phyloP scores from a whole-genome alignment of 306 rosid species.

The Castanopsis chinensis region DNA sequence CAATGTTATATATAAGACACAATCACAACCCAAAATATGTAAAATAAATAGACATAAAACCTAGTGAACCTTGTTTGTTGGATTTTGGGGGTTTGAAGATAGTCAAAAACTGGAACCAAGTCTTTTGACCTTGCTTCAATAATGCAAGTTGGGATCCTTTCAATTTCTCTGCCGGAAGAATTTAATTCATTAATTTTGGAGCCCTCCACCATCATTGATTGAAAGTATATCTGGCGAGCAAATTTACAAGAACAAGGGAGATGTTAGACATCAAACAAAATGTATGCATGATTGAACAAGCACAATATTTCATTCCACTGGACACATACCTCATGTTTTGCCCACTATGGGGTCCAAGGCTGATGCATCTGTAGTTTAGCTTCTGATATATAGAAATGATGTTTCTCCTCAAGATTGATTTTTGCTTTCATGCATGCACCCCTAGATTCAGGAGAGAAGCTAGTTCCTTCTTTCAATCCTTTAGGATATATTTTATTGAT shows the following conservation, averaged over 20 bases:
- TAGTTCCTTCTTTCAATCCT: conserved; percentile 41
- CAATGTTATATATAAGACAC: background rate
- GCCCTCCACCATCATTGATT: conserved; percentile 54
- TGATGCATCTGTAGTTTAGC: conserved; percentile 89
- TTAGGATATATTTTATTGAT: conserved; percentile 58
- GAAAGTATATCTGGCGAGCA: conserved; percentile 71
- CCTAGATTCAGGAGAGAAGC: conserved; percentile 36
- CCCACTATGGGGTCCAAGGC: conserved; percentile 64
- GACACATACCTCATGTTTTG: conserved; percentile 60
- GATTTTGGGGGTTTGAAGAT: conserved; percentile 47
- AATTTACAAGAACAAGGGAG: conserved; percentile 12
- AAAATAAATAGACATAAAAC: conserved; percentile 3
- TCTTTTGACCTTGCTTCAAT: conserved; percentile 73
- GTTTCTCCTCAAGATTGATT: conserved; percentile 51
- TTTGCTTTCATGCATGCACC: conserved; percentile 40
- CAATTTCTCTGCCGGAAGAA: conserved; percentile 63
- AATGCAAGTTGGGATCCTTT: conserved; percentile 62
- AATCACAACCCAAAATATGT: background rate
- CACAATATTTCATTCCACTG: conserved; percentile 2
- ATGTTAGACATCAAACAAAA: conserved; percentile 17
- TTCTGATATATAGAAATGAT: conserved; percentile 84
- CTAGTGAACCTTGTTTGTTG: conserved; percentile 57
- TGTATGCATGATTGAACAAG: background rate
- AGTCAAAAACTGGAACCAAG: conserved; percentile 74
- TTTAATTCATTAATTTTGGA: conserved; percentile 42